Base-by-base conservation (phyloP, 2,329 filamentous ascomycete genomes). In the Ilyonectria sp. region DNA sequence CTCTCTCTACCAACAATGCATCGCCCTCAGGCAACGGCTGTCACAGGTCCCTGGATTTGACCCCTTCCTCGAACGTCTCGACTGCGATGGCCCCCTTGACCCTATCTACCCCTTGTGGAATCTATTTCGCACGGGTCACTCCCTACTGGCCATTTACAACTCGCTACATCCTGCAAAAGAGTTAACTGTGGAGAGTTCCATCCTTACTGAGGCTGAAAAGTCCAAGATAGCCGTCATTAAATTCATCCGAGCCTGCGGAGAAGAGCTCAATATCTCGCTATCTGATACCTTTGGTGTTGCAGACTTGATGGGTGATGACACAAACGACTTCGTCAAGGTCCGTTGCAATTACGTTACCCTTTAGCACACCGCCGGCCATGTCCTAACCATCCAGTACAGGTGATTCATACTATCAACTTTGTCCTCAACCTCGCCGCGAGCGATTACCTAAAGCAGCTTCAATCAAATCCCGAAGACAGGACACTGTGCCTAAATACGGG, bases 281-380 rank as follows among this genome's bases (percentile, higher is more conserved):
- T 88, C 92, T 53, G 94, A 97, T 68, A 95, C 94, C 77, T 98
- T 98, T 80, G 93, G 97, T 75, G 92, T 99, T 74, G 93, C 90
- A 64, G 95, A 99, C 81, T 85, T 98, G 50, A 95, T 96, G 81
- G 94, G 94, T 60, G 94, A 95, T 75, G 96, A 98, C 81, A 98
- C 96, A 1, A 97, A 94, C 50, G 96, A 96, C 3, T 98, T 99
- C 79, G 94, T 98, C 73, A 98, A 98, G 89, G 93, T 94, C 78
- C 68, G 83, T 78, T 50, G 15, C 17, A 8, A n/a, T 4, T 7
- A 17, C 19, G 2, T 43, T n/a, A n/a, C 17, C 19, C 6, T 17
- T 8, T 3, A 6, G 17, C 11, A 15, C 11, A 23, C 4, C 5
- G n/a, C 21, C 43, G 35, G 13, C 33, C 63, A 58, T 37, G 43